Evolutionary conservation across 768 basidiomycete species (phyloP).

Genomic region (Coprinopsis marcescibilis): DNA sequence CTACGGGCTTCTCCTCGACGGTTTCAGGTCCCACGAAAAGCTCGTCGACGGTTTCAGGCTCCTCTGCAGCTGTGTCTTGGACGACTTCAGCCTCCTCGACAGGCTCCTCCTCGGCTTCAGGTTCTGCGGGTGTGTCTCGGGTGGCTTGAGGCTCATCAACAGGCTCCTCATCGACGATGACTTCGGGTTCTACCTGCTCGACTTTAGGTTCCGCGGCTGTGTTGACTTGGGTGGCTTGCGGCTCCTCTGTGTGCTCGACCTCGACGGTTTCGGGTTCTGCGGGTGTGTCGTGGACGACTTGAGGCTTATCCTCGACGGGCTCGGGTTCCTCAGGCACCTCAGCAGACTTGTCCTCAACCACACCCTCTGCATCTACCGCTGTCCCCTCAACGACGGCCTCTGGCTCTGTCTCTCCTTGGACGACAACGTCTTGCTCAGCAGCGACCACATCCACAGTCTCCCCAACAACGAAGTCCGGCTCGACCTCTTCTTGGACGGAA

Average conservation of each 20-base stretch:
- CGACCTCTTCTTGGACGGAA: conserved; percentile 8
- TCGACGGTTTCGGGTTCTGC: too few species aligned
- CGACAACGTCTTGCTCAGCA: too few species aligned
- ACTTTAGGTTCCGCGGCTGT: conserved; percentile 2
- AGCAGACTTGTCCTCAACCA: too few species aligned
- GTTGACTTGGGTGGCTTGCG: not conserved
- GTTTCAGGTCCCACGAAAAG: too few species aligned
- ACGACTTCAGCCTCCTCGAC: not conserved
- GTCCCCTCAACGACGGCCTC: too few species aligned
- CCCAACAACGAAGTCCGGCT: too few species aligned
- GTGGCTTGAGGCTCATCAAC: not conserved
- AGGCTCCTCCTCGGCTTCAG: conserved; percentile 6
- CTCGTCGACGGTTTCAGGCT: not conserved
- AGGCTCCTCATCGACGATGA: not conserved
- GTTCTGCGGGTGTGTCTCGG: conserved; percentile 2
- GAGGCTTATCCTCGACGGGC: too few species aligned
- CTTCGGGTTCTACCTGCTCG: conserved; percentile 3
- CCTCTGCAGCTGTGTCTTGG: conserved; percentile 1
- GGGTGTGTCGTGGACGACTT: too few species aligned
- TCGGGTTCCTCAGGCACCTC: too few species aligned
- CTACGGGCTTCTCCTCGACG: not conserved
- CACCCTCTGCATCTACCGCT: too few species aligned
- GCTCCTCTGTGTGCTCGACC: conserved; percentile 1
- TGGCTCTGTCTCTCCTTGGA: too few species aligned
- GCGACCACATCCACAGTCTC: too few species aligned